These are phyloP conservation scores for Candida tallmaniae DNA, from an alignment of 805 yeast genomes.

Conservation along the genomic window DNA sequence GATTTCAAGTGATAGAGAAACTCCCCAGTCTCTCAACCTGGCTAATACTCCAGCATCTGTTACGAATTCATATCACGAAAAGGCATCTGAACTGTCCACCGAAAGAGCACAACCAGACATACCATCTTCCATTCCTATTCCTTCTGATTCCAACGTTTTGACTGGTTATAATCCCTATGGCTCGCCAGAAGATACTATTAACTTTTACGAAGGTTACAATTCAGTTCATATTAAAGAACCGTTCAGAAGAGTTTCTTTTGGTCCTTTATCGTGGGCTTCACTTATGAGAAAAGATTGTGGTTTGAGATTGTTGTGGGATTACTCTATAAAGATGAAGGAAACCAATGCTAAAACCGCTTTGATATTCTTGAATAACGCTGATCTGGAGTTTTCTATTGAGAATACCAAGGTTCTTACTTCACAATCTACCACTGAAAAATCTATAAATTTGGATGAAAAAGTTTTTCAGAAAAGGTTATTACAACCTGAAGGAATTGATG, in stretches of 20 bases:
- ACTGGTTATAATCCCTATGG: slow-evolving; percentile 24
- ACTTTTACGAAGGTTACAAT: slow-evolving; percentile 32
- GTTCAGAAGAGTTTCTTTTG: slow-evolving; percentile 26
- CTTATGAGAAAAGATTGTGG: slow-evolving; percentile 32
- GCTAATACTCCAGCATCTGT: no score
- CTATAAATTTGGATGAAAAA: slow-evolving; percentile 15
- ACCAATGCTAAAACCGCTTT: slow-evolving; percentile 19
- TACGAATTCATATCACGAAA: no score
- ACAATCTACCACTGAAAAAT: slow-evolving; percentile 6
- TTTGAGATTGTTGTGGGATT: slow-evolving; percentile 30
- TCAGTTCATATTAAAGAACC: slow-evolving; percentile 25
- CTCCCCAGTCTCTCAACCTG: no score
- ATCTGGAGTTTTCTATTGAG: slow-evolving; percentile 19
- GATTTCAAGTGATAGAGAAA: no score
- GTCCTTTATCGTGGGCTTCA: slow-evolving; percentile 38
- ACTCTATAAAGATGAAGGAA: slow-evolving; percentile 16
- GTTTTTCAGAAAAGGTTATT: slow-evolving; percentile 27
- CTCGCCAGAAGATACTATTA: slow-evolving; percentile 25
- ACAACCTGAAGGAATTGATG: slow-evolving; percentile 31
- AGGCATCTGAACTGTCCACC: no score
- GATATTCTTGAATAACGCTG: slow-evolving; percentile 16
- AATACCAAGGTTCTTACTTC: slow-evolving; percentile 17
- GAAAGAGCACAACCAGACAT: neutral
- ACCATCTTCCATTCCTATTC: neutral
- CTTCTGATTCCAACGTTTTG: slow-evolving; percentile 1